Evolutionary conservation across 441 rosid genomes (phyloP), one percentile per base, ranked within the genome.

Genomic region (Syzygium syzygioides): DNA sequence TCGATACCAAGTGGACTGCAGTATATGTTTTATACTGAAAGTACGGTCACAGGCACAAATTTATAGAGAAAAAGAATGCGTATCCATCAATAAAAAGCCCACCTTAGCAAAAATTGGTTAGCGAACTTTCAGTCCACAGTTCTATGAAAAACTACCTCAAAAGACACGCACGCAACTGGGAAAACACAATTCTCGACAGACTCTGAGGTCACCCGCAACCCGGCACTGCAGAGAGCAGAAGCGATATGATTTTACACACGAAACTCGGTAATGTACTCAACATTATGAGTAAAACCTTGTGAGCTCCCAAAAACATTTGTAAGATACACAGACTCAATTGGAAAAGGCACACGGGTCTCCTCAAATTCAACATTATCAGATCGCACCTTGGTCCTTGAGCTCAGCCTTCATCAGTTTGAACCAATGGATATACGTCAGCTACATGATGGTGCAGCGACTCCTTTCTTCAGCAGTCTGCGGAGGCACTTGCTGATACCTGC

Each of bases 391-490:
- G 11, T 76, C 83, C 83, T 41, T 4, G 17, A 23, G n/a, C 83
- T 76, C 83, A 76, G 52, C 83, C 52, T 76, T 17, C 83, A 76
- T 41, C 52, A 41, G 52, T 25, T 76, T 76, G 83, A 76, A 76
- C 83, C 80, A 76, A 76, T 12, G 83, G 83, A 76, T 41, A 68
- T 5, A 23, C 23, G 52, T 41, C 52, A 12, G 83, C 83, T 91
- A 98, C 99, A 97, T 93, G 91, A 97, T 96, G 91, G 94, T 95
- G 94, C 99, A 98, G 79, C 99, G 94, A 85, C 98, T 91, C 92
- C 97, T 92, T 91, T 97, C 98, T 93, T 96, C 99, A 14, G 97
- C 86, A 88, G 96, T 96, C 90, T 91, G 99, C 17, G 94, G 23
- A 11, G 96, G 60, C 86, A 88, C 95, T 91, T 94, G 99, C 93